A percentile compares a stretch with the other conserved stretches of the same genome.
Conservation (phyloP, 805 yeast genomes). For the Teunomyces aglyptinius region DNA sequence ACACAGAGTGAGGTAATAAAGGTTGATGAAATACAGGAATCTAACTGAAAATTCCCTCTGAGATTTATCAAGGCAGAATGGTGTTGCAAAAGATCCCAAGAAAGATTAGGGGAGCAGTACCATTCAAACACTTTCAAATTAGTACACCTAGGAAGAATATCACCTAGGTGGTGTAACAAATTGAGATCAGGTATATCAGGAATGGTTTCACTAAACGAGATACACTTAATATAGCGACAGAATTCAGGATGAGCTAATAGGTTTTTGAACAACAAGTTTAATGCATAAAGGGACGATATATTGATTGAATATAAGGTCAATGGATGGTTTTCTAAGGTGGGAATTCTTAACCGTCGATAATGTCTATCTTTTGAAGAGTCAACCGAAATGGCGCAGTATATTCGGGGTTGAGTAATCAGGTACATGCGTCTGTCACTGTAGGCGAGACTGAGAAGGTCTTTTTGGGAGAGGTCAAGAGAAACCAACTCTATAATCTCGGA, state of each 20-base stretch:
- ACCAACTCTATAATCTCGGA: slow-evolving; percentile 9
- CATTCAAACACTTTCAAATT: slow-evolving; percentile 9
- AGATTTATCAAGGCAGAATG: neutral
- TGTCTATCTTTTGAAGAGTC: slow-evolving; percentile 11
- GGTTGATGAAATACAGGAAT: neutral
- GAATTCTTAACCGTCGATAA: neutral
- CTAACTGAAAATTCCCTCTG: slow-evolving; percentile 7
- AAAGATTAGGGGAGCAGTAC: slow-evolving; percentile 5
- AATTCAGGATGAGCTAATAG: neutral
- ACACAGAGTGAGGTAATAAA: neutral
- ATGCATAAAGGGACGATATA: slow-evolving; percentile 11
- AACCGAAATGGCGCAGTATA: slow-evolving; percentile 9
- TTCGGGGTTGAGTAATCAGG: slow-evolving; percentile 5
- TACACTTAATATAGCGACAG: slow-evolving; percentile 3
- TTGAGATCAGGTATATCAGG: slow-evolving; percentile 12
- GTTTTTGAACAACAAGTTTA: slow-evolving; percentile 12
- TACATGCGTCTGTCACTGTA: slow-evolving; percentile 6
- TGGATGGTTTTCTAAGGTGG: neutral
- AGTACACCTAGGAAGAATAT: slow-evolving; percentile 6
- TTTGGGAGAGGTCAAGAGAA: slow-evolving; percentile 10
- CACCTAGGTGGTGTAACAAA: slow-evolving; percentile 5
- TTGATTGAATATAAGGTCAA: neutral
- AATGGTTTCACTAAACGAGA: slow-evolving; percentile 6
- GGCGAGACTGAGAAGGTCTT: slow-evolving; percentile 10
- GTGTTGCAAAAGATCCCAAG: slow-evolving; percentile 1